Conservation (phyloP, 2,329 filamentous ascomycete genomes). For the Coniochaeta sp. region DNA sequence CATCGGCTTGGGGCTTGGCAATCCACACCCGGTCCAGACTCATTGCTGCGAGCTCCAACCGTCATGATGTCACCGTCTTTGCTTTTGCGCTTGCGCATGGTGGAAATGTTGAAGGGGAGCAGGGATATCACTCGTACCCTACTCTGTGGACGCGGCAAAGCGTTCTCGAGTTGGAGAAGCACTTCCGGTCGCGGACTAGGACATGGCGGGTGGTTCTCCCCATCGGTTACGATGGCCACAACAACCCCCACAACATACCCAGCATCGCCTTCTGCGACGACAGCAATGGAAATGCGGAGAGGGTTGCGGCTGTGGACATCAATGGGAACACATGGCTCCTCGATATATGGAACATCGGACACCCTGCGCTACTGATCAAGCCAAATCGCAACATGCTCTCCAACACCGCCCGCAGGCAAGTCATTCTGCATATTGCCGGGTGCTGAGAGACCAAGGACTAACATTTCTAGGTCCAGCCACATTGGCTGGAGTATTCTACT, state of each 20-base stretch:
- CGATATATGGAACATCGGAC: slow-evolving; percentile 42
- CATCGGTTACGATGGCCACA: slow-evolving; percentile 30
- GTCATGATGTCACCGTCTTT: slow-evolving; percentile 45
- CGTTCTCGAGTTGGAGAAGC: slow-evolving; percentile 19
- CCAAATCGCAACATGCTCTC: background rate
- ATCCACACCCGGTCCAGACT: slow-evolving; percentile 75
- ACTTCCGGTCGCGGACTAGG: slow-evolving; percentile 32
- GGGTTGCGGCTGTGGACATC: slow-evolving; percentile 45
- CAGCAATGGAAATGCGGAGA: slow-evolving; percentile 37
- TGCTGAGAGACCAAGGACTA: too few species aligned
- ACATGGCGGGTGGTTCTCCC: slow-evolving; percentile 44
- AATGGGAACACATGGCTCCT: slow-evolving; percentile 40
- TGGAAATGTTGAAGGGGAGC: slow-evolving; percentile 4
- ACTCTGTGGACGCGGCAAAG: slow-evolving; percentile 10
- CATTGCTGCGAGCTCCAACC: slow-evolving; percentile 81
- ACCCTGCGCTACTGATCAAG: background rate
- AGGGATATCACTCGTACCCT: slow-evolving; percentile 13
- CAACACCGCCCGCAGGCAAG: background rate
- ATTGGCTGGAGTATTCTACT: slow-evolving; percentile 44
- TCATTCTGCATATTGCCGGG: too few species aligned
- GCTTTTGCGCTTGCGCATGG: slow-evolving; percentile 29
- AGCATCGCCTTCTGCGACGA: slow-evolving; percentile 45
- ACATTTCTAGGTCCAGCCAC: slow-evolving; percentile 6
- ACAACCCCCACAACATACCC: slow-evolving; percentile 49
- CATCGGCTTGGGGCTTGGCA: slow-evolving; percentile 83